These are phyloP conservation scores for Volvox africanus DNA, from an alignment of 139 green algal genomes.

Conservation along the genomic window DNA sequence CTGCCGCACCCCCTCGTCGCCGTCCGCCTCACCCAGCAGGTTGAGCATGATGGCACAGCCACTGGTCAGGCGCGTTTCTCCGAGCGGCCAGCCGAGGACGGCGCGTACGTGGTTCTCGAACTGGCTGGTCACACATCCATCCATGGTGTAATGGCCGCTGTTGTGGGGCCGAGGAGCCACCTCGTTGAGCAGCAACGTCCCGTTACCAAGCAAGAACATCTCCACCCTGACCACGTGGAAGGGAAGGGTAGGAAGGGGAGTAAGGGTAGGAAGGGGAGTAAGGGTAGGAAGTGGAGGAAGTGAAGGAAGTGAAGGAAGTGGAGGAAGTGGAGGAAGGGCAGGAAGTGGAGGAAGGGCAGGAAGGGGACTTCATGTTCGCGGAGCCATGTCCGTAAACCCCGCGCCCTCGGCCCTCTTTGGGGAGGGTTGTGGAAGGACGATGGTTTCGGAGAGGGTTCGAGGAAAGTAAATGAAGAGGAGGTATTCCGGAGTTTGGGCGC, in stretches of 20 bases:
- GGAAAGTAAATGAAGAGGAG: too few species aligned
- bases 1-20: constrained; percentile 73
- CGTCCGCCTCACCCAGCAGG: constrained; percentile 85
- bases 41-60: constrained; percentile 77
- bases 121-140: constrained; percentile 87
- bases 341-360: neutral
- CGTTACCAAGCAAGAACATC: constrained; percentile 93
- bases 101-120: constrained; percentile 97
- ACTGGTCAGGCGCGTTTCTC: constrained; percentile 71
- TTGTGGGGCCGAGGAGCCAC: constrained; percentile 97
- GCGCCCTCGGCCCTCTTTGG: too few species aligned
- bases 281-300: neutral
- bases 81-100: constrained; percentile 95
- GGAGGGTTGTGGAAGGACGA: too few species aligned
- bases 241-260: neutral
- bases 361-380: neutral
- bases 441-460: too few species aligned
- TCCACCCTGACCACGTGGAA: constrained; percentile 81
- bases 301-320: neutral
- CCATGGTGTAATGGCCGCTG: constrained; percentile 98
- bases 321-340: neutral
- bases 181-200: constrained; percentile 93
- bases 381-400: too few species aligned
- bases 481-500: too few species aligned
- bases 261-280: neutral